Percentiles rank a stretch among this genome's conserved stretches.
phyloP scores from a whole-genome alignment of 2,329 filamentous ascomycete species.

The Hypomyces rosellus region DNA sequence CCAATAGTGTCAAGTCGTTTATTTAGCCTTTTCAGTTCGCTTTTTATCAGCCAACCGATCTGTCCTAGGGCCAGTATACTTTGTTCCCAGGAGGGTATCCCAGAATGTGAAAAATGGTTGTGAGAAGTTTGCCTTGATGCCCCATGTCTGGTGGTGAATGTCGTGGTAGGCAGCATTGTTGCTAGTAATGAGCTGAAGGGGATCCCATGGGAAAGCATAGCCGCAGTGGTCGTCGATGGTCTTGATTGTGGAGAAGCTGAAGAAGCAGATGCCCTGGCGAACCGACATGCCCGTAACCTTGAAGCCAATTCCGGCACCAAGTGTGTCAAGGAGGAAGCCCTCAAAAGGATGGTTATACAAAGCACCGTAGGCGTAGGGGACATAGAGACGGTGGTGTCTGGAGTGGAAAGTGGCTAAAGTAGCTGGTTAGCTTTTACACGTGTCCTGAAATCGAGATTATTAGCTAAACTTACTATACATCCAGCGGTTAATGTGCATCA shows the following conservation, averaged over 20 bases:
- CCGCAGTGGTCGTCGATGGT: conserved; percentile 97
- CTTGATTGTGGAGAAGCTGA: conserved; percentile 84
- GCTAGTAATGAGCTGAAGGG: conserved; percentile 81
- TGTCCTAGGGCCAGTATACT: conserved; percentile 62
- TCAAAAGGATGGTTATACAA: conserved; percentile 96
- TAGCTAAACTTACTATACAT: conserved; percentile 68
- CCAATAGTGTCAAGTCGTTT: not conserved
- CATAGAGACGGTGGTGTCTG: conserved; percentile 92
- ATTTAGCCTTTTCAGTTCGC: conserved; percentile 19
- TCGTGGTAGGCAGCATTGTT: conserved; percentile 98
- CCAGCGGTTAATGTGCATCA: conserved; percentile 97
- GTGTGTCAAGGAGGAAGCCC: conserved; percentile 86
- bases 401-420: conserved; percentile 76
- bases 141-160: conserved; percentile 98
- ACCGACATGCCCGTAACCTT: conserved; percentile 75
- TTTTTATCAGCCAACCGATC: conserved; percentile 35
- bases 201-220: conserved; percentile 92
- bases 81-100: conserved; percentile 76
- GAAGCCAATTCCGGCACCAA: conserved; percentile 79
- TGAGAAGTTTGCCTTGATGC: conserved; percentile 91
- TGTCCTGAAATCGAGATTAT: conserved; percentile 32
- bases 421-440: conserved; percentile 40
- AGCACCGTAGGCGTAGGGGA: conserved; percentile 94
- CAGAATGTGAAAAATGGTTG: conserved; percentile 95
- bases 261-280: conserved; percentile 84